phyloP scores from a whole-genome alignment of 78 protist species.

The Dictyostelium purpureum region DNA sequence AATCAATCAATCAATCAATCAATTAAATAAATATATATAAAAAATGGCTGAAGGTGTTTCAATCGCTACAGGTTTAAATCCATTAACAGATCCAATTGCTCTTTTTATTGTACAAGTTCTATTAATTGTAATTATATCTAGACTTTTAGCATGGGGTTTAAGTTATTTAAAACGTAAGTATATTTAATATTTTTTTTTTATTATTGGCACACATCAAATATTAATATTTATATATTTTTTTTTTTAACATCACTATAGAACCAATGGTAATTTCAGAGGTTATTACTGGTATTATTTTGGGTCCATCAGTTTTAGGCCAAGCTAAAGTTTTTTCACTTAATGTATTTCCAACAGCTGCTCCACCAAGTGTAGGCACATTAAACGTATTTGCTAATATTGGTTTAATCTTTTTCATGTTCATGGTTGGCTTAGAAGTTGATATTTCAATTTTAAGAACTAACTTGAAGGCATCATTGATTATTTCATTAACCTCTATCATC shows the following conservation, averaged over 20 bases:
- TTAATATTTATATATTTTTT: neutral
- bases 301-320: slow-evolving; percentile 66
- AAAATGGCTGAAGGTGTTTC: slow-evolving; percentile 2
- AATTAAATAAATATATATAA: neutral
- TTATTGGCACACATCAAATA: neutral
- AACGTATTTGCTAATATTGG: slow-evolving; percentile 82
- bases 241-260: slow-evolving; percentile 8
- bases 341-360: neutral
- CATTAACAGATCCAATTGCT: slow-evolving; percentile 32
- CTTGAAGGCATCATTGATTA: slow-evolving; percentile 45
- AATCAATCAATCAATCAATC: too few relatives aligned
- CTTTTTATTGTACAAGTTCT: slow-evolving; percentile 73
- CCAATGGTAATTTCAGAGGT: slow-evolving; percentile 80
- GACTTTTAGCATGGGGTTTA: slow-evolving; percentile 15
- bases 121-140: slow-evolving; percentile 59
- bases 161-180: slow-evolving; percentile 41
- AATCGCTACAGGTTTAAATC: slow-evolving; percentile 59
- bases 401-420: slow-evolving; percentile 82
- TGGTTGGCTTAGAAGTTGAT: slow-evolving; percentile 85
- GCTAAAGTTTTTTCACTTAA: neutral
- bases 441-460: slow-evolving; percentile 57
- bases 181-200: neutral
- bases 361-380: neutral
- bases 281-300: slow-evolving; percentile 77
- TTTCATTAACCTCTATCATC: slow-evolving; percentile 43